These are phyloP conservation scores for Salix arbutifolia DNA, from an alignment of 345 rosid species.

Conservation along the genomic window DNA sequence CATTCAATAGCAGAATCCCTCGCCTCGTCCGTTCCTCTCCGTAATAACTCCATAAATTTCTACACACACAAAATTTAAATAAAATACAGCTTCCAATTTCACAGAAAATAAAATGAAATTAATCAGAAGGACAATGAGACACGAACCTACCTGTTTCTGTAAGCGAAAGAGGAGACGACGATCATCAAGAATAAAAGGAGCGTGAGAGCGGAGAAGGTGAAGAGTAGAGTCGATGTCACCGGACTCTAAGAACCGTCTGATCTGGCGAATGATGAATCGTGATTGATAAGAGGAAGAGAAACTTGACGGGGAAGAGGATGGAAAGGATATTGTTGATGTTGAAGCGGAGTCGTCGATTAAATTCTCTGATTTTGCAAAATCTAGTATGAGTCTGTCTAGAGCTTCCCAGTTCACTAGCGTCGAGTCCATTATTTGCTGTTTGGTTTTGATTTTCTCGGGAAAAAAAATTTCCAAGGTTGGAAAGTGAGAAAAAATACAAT, in stretches of 20 bases:
- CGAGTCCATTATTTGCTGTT: constrained; percentile 42
- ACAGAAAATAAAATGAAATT: not conserved
- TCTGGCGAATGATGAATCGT: constrained; percentile 70
- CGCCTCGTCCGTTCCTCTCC: constrained; percentile 66
- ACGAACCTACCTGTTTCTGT: constrained; percentile 66
- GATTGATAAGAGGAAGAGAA: constrained; percentile 69
- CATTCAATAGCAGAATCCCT: constrained; percentile 65
- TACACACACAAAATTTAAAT: constrained; percentile 18
- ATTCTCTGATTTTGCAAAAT: constrained; percentile 82
- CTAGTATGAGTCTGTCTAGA: constrained; percentile 72
- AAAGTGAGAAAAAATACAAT: not conserved
- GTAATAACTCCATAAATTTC: constrained; percentile 90
- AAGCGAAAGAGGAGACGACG: constrained; percentile 74
- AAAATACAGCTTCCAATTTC: not conserved
- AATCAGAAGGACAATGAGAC: not conserved
- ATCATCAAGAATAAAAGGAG: constrained; percentile 73
- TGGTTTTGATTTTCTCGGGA: constrained; percentile 17
- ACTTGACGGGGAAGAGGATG: constrained; percentile 43
- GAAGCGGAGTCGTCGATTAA: constrained; percentile 49
- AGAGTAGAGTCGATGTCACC: constrained; percentile 72
- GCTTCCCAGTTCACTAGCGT: constrained; percentile 86
- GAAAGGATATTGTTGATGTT: constrained; percentile 34
- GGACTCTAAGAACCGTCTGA: constrained; percentile 61
- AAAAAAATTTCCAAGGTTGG: not conserved
- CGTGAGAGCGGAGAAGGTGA: constrained; percentile 58